phyloP scores from a whole-genome alignment of 495 filamentous ascomycete genomes.

The Penicillium steckii region DNA sequence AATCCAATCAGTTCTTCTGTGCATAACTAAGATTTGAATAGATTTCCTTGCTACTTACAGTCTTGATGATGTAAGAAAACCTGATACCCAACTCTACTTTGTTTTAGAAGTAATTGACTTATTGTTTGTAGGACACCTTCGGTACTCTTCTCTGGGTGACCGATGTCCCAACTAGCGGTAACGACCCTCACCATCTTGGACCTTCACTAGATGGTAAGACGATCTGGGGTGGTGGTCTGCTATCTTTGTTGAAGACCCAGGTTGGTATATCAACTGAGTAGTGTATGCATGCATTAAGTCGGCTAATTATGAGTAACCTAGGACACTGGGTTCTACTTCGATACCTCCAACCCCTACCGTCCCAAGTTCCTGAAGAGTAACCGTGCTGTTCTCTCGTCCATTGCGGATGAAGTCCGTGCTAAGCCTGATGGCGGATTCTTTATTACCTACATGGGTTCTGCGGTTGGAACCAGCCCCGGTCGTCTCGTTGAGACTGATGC shows the following conservation, averaged over 20 bases:
- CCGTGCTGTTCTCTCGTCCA: conserved; percentile 53
- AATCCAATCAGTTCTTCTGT: background rate
- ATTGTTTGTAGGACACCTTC: conserved; percentile 49
- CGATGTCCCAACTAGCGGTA: conserved; percentile 60
- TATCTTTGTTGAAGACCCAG: conserved; percentile 62
- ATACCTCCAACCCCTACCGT: conserved; percentile 55
- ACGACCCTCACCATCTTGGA: conserved; percentile 61
- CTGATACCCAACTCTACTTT: background rate
- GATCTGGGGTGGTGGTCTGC: conserved; percentile 56
- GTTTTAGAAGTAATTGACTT: conserved; percentile 5
- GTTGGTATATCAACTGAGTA: conserved; percentile 7
- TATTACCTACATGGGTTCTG: conserved; percentile 59
- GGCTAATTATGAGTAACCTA: conserved; percentile 4
- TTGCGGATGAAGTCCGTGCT: conserved; percentile 62
- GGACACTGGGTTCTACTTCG: conserved; percentile 65
- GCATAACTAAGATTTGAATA: background rate
- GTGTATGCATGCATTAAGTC: background rate
- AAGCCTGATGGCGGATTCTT: conserved; percentile 66
- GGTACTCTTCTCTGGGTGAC: conserved; percentile 57
- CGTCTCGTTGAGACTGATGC: conserved; percentile 60
- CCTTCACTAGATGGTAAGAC: conserved; percentile 58
- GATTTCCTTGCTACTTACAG: conserved; percentile 62
- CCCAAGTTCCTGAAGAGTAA: conserved; percentile 60
- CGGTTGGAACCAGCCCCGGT: conserved; percentile 56
- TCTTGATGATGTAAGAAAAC: conserved; percentile 51